A percentile compares a stretch with the other conserved stretches of the same genome.
Conservation (phyloP, 306 rosid species). For the Mimosa pudica region DNA sequence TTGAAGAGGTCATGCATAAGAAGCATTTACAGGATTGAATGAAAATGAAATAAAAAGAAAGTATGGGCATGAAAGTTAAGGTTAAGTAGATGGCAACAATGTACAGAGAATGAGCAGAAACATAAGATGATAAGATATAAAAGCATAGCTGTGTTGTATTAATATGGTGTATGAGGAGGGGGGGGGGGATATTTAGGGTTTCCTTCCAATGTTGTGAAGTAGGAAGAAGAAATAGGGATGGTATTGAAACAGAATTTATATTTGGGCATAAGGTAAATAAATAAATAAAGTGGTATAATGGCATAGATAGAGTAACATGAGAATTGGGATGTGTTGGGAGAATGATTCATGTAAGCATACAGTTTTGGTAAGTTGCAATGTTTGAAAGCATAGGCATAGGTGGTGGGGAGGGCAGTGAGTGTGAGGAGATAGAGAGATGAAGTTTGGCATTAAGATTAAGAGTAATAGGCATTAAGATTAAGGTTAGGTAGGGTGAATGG, state of each 20-base stretch:
- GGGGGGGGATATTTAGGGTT: constrained; percentile 70
- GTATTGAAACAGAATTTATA: constrained; percentile 6
- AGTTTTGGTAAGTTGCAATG: neutral
- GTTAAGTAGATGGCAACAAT: neutral
- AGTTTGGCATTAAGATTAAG: too few species aligned
- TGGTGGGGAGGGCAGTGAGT: too few species aligned
- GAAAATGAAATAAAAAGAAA: constrained; percentile 8
- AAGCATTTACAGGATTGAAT: neutral
- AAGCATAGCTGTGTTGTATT: constrained; percentile 69
- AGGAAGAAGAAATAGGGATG: constrained; percentile 1
- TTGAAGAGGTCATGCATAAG: neutral
- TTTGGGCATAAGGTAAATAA: constrained; percentile 11
- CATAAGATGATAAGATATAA: constrained; percentile 24
- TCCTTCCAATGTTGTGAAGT: constrained; percentile 99
- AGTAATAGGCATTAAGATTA: too few species aligned
- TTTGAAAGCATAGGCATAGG: neutral
- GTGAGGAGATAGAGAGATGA: too few species aligned
- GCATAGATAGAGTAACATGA: neutral
- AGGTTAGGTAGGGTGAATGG: too few species aligned
- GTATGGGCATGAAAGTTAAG: constrained; percentile 12
- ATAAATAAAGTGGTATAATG: neutral
- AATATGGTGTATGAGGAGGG: constrained; percentile 80
- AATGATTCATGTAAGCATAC: neutral
- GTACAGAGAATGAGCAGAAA: constrained; percentile 16
- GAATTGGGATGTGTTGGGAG: neutral